Base-by-base conservation (phyloP, 2,329 filamentous ascomycete genomes). In the Fusarium paranaense region DNA sequence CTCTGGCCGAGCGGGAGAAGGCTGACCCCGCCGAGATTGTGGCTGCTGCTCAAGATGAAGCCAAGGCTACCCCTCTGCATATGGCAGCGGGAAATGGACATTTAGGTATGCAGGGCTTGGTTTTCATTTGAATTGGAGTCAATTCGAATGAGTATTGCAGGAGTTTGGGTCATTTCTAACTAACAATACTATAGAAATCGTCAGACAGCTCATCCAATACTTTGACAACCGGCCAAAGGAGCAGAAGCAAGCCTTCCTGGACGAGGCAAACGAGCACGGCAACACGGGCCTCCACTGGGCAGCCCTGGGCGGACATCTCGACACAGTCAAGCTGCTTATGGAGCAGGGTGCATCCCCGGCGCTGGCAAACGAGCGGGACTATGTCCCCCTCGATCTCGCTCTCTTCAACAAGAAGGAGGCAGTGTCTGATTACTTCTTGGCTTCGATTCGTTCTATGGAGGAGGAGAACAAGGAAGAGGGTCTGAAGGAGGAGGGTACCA, bases 261-360 rank as follows among this genome's bases (percentile, higher is more conserved):
- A 95, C 77, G 86, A 88, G 3, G 87, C 89, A 70, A 99, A 99
- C 80, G 86, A 91, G 71, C 92, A 93, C 54, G 95, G 95, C 52
- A 98, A 98, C 85, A 98, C 96, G 1, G 90, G 95, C 0, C 86
- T 99, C 67, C 97, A 99, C 84, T 98, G 95, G 95, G 96, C 96
- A 0, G 94, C 95, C 0, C 86, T 98, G 64, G 97, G 97, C 64
- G 95, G 95, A 2, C 95, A 98, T 79, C 85, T 98, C 4, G 90
- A 92, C 7, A 90, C 91, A 5, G 94, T 98, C 8, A 94, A 95
- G 85, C 84, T 91, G 1, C 88, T 99, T 14, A 87, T 98, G 2
- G 90, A 91, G 52, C 87, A 90, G 4, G 95, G 95, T 3, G 95
- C 95, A 1, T 92, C 95, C 67, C 91, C 95, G 6, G 91, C 91